Conservation (phyloP, 1,284 basidiomycete genomes). For the Megacollybia platyphylla region DNA sequence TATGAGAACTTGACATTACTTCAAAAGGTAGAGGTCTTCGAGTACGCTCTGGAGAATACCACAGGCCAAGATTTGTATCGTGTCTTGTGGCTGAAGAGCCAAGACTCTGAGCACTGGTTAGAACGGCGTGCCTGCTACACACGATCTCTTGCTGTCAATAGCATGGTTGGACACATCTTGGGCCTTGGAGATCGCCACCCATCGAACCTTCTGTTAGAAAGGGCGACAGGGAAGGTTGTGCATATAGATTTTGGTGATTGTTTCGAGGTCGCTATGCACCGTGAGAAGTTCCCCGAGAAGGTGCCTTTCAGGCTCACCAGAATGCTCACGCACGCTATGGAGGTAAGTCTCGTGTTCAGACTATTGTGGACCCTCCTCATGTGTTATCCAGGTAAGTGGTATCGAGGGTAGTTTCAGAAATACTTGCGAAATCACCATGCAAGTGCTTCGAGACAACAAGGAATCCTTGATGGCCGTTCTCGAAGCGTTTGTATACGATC, state of each 20-base stretch:
- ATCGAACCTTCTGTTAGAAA: slow-evolving; percentile 88
- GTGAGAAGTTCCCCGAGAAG: slow-evolving; percentile 98
- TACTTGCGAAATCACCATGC: slow-evolving; percentile 96
- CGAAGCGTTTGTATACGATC: slow-evolving; percentile 90
- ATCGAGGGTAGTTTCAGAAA: slow-evolving; percentile 96
- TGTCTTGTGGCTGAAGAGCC: slow-evolving; percentile 93
- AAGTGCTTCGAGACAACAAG: slow-evolving; percentile 91
- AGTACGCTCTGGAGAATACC: slow-evolving; percentile 97
- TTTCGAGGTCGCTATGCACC: slow-evolving; percentile 89
- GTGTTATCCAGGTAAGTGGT: slow-evolving; percentile 65
- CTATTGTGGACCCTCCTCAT: slow-evolving; percentile 3
- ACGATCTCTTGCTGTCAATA: slow-evolving; percentile 88
- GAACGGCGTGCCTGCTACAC: slow-evolving; percentile 97
- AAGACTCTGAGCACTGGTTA: slow-evolving; percentile 95
- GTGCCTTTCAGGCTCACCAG: slow-evolving; percentile 97
- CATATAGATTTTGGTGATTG: slow-evolving; percentile 98
- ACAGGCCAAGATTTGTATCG: slow-evolving; percentile 99
- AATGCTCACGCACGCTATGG: slow-evolving; percentile 99
- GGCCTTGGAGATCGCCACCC: slow-evolving; percentile 98
- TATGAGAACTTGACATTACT: slow-evolving; percentile 92
- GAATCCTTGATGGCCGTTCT: slow-evolving; percentile 97
- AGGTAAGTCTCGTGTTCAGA: slow-evolving; percentile 40
- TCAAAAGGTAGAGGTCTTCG: slow-evolving; percentile 99
- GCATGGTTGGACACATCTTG: slow-evolving; percentile 96
- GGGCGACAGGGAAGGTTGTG: slow-evolving; percentile 89